Evolutionary conservation across 2,329 filamentous ascomycete species (phyloP).

Genomic region (Xylariaceae sp.): DNA sequence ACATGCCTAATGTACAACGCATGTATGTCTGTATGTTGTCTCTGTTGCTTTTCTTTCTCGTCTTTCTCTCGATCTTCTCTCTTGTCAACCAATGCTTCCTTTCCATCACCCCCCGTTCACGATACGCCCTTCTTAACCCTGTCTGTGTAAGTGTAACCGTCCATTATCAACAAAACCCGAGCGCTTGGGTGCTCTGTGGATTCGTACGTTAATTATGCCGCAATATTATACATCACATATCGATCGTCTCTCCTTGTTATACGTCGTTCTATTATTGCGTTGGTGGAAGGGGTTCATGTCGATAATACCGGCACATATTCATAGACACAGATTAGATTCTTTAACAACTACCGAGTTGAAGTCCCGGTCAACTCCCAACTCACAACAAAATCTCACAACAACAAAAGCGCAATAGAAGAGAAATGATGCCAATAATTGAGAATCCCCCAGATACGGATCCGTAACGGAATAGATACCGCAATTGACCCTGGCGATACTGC

Average conservation of each 20-base stretch:
- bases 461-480: no score
- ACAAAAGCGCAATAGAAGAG: no score
- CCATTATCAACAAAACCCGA: not conserved
- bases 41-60: not conserved
- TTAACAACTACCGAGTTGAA: no score
- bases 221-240: not conserved
- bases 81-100: not conserved
- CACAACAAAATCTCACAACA: no score
- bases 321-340: no score
- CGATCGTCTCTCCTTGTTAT: not conserved
- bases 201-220: not conserved
- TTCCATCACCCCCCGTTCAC: not conserved
- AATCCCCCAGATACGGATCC: no score
- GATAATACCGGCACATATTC: not conserved
- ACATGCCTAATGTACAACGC: no score
- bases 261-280: not conserved
- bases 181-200: not conserved
- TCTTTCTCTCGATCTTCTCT: not conserved
- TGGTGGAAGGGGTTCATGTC: not conserved
- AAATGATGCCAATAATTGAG: no score
- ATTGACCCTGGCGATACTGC: no score
- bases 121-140: not conserved
- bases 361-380: no score
- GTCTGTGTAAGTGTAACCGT: not conserved
- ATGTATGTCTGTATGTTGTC: no score